Conservation (phyloP, 768 basidiomycete species). For the Trametes elegans region DNA sequence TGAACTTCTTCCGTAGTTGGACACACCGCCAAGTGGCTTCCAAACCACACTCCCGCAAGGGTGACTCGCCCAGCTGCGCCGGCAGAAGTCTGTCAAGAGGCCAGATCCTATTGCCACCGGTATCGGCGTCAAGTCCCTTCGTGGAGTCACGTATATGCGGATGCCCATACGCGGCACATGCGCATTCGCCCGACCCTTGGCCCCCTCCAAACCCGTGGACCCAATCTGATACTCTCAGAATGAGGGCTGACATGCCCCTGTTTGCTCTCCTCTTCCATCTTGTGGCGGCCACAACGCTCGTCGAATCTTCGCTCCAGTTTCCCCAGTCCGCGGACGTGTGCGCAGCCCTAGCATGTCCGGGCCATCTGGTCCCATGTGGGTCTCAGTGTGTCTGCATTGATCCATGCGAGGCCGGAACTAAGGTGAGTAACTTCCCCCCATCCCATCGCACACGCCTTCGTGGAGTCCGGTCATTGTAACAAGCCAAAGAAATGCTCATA, state of each 20-base stretch:
- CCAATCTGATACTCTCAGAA: too few species aligned
- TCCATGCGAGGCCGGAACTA: neutral
- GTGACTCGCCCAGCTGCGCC: too few species aligned
- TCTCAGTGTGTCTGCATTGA: slow-evolving; percentile 1
- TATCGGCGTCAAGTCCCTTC: too few species aligned
- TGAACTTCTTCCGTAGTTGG: too few species aligned
- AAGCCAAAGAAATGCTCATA: neutral
- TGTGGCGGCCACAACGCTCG: neutral
- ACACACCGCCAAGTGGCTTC: too few species aligned
- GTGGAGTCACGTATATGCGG: too few species aligned
- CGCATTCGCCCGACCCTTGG: neutral
- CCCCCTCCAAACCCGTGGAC: neutral
- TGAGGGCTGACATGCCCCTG: neutral
- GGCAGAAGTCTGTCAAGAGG: too few species aligned
- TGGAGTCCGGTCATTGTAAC: neutral
- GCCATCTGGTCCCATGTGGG: neutral
- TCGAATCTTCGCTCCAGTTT: neutral
- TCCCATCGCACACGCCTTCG: neutral
- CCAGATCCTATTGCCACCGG: too few species aligned
- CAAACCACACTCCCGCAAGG: too few species aligned
- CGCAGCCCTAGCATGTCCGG: neutral
- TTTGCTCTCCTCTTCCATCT: neutral
- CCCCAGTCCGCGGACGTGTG: neutral
- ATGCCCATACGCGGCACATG: too few species aligned
- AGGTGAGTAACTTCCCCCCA: neutral